These are phyloP conservation scores for Linum trigynum DNA, from an alignment of 345 rosid species.

Conservation along the genomic window DNA sequence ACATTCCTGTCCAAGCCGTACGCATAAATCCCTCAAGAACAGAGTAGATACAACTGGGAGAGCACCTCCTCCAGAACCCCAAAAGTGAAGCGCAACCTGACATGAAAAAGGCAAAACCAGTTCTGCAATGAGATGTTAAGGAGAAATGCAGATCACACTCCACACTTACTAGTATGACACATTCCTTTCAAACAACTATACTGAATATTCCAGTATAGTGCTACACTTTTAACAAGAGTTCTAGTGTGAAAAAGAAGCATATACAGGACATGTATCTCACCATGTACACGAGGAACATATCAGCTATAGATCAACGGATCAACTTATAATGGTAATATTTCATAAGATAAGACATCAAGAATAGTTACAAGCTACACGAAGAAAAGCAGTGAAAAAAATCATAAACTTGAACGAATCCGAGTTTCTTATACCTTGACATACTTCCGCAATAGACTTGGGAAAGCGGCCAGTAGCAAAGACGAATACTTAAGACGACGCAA, in stretches of 20 bases:
- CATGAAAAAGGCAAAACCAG: not conserved
- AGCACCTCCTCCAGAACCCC: slow-evolving; percentile 89
- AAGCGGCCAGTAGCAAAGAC: slow-evolving; percentile 58
- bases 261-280: no score
- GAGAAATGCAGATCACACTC: no score
- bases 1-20: slow-evolving; percentile 69
- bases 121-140: not conserved
- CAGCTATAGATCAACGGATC: no score
- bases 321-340: no score
- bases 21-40: slow-evolving; percentile 72
- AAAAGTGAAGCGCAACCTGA: slow-evolving; percentile 85
- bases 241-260: no score
- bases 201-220: no score
- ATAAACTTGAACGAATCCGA: slow-evolving; percentile 3
- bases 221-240: no score
- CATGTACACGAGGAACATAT: no score
- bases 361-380: not conserved
- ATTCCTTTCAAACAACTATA: no score
- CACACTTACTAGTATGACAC: no score
- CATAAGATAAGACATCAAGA: no score
- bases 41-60: slow-evolving; percentile 79
- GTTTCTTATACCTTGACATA: slow-evolving; percentile 56
- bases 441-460: slow-evolving; percentile 77
- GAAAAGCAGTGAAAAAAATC: not conserved
- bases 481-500: slow-evolving; percentile 70